These are phyloP conservation scores for Sporothrix dimorphospora DNA, from an alignment of 2,329 filamentous ascomycete species.

Conservation along the genomic window DNA sequence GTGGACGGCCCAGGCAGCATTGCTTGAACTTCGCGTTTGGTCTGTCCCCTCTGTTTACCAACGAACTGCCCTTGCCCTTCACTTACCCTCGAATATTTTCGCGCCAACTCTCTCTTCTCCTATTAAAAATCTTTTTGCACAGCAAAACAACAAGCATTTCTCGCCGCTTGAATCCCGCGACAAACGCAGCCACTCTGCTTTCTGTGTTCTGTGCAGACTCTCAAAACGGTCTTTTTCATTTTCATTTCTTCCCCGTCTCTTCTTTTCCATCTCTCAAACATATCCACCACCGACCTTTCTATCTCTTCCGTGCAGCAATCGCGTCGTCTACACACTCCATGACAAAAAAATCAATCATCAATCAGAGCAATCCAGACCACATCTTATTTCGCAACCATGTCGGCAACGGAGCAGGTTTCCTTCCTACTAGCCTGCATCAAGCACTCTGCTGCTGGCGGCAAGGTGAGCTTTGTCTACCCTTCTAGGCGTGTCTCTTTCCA, in stretches of 20 bases:
- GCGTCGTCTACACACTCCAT: neutral
- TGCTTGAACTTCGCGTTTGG: neutral
- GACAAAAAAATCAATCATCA: neutral
- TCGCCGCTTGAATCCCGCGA: neutral
- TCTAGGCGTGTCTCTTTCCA: neutral
- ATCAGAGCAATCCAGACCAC: no score
- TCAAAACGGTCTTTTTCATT: neutral
- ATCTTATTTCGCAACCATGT: neutral
- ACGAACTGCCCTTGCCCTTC: neutral
- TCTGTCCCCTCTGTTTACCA: neutral
- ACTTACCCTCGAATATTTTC: neutral
- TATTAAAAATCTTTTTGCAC: no score
- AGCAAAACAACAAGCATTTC: no score
- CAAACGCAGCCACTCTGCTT: neutral
- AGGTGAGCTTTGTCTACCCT: slow-evolving; percentile 47
- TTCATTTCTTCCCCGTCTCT: neutral
- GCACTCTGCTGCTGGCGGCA: slow-evolving; percentile 48
- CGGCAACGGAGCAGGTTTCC: neutral
- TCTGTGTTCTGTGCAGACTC: neutral
- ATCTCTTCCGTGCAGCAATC: neutral
- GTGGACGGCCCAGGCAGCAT: no score
- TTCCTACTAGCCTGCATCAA: neutral
- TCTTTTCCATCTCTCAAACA: neutral
- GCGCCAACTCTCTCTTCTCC: no score
- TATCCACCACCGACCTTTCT: neutral